These are phyloP conservation scores for Beauveria medogensis DNA, from an alignment of 2,329 filamentous ascomycete genomes.

Conservation along the genomic window DNA sequence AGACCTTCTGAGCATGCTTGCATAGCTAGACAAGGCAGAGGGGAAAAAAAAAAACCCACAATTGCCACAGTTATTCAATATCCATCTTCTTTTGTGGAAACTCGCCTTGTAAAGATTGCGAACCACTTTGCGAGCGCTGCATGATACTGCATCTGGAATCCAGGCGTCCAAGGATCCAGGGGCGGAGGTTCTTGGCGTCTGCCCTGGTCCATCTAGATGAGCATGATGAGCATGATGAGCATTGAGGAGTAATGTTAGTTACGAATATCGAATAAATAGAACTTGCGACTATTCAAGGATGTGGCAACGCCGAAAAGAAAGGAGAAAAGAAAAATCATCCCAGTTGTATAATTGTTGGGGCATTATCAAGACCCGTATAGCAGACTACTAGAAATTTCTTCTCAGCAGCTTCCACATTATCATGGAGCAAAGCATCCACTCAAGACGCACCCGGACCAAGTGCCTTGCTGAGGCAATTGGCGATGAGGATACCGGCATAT, in stretches of 20 bases:
- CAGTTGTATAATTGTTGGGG: neutral
- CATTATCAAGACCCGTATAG: neutral
- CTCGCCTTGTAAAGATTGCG: neutral
- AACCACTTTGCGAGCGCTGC: neutral
- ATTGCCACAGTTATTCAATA: neutral
- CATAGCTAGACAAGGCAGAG: neutral
- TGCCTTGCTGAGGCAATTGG: neutral
- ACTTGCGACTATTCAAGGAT: too few species aligned
- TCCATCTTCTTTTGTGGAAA: neutral
- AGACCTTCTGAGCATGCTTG: neutral
- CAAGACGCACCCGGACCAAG: too few species aligned
- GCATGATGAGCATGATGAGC: neutral
- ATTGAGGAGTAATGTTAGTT: too few species aligned
- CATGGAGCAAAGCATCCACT: neutral
- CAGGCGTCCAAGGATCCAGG: neutral
- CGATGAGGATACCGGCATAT: neutral
- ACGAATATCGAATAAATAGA: too few species aligned
- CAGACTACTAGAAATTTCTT: neutral
- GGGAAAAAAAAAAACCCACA: neutral
- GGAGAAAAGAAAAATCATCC: too few species aligned
- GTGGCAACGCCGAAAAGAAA: too few species aligned
- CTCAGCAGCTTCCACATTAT: neutral
- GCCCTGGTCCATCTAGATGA: neutral
- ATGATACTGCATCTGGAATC: neutral
- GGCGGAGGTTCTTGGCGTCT: neutral